Base-by-base conservation (phyloP, 2,329 filamentous ascomycete species). In the Scytalidium sp. region DNA sequence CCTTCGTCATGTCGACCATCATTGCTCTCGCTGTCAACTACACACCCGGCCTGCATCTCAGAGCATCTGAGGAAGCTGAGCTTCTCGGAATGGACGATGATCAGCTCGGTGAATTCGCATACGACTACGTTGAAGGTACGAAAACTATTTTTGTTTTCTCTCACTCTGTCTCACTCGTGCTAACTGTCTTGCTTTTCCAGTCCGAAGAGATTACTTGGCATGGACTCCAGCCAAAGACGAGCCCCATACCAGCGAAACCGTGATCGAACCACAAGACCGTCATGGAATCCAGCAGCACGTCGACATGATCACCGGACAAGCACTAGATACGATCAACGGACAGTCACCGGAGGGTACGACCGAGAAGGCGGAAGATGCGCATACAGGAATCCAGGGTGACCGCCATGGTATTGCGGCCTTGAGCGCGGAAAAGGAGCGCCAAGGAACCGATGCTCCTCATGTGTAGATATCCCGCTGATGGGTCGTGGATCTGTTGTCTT, bases 1-100 rank as follows among this genome's bases (percentile, higher is more conserved):
- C 85, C 17, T 94, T 93, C 64, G 78, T 84, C 62, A 75, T 94
- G 61, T 89, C 85, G 52, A 84, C 87, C 49, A 64, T 86, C 60
- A 79, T 94, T 60, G 88, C 88, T 53, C 89, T 86, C 71, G 65
- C 73, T 63, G 87, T 94, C 71, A 85, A 94, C 72, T 67, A 84
- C 56, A 76, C 91, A 19, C 89, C 89, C 21, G 88, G 88, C 43
- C 80, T 94, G 19, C 81, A 90, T 67, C 85, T 94, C 42, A 87
- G 89, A 50, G 88, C 88, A 8, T 86, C 81, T 21, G 87, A 91
- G 63, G 86, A 92, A 70, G 89, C 89, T 20, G 89, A 94, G 70
- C 81, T 93, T 11, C 81, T 93, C 50, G 89, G 89, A 59, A 92
- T 93, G 87, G 89, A 94, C 64, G 89, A 93, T 65, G 88, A 93